phyloP scores from a whole-genome alignment of 2,329 filamentous ascomycete genomes.

The Fusarium sp. region DNA sequence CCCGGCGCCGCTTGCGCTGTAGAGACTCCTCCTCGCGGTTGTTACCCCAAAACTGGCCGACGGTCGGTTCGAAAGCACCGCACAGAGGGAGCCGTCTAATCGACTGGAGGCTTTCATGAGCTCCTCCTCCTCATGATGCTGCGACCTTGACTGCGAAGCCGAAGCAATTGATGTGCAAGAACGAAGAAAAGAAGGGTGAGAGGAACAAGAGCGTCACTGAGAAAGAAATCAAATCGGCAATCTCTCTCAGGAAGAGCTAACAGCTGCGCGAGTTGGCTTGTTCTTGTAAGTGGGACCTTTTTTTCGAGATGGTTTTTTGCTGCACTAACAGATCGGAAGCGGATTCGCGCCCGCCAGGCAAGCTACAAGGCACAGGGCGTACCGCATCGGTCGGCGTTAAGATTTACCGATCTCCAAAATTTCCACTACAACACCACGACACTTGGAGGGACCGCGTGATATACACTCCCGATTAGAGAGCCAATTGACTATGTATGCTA shows the following conservation, averaged over 20 bases:
- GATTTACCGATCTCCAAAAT: constrained; percentile 48
- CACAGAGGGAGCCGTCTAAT: constrained; percentile 68
- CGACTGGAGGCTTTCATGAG: constrained; percentile 68
- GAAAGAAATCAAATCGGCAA: constrained; percentile 33
- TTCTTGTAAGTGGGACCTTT: constrained; percentile 36
- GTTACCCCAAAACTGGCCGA: constrained; percentile 44
- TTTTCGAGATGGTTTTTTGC: constrained; percentile 40
- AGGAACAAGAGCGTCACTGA: constrained; percentile 8
- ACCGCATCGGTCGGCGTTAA: constrained; percentile 41
- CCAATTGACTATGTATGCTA: constrained; percentile 36
- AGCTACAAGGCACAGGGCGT: constrained; percentile 27
- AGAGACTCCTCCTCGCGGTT: constrained; percentile 43
- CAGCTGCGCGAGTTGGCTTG: constrained; percentile 37
- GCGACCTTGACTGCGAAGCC: constrained; percentile 29
- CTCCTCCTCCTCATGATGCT: constrained; percentile 61
- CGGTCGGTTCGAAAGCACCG: constrained; percentile 60
- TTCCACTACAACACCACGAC: constrained; percentile 41
- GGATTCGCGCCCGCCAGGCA: constrained; percentile 25
- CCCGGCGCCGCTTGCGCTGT: constrained; percentile 31
- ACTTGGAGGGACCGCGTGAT: constrained; percentile 17
- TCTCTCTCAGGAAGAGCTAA: constrained; percentile 36
- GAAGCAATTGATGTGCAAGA: constrained; percentile 10
- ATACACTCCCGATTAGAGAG: constrained; percentile 27
- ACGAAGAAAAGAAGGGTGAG: background rate
- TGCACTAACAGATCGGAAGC: constrained; percentile 28